Base-by-base conservation (phyloP, 176 grass and related monocot genomes). In the Raddia guianensis region DNA sequence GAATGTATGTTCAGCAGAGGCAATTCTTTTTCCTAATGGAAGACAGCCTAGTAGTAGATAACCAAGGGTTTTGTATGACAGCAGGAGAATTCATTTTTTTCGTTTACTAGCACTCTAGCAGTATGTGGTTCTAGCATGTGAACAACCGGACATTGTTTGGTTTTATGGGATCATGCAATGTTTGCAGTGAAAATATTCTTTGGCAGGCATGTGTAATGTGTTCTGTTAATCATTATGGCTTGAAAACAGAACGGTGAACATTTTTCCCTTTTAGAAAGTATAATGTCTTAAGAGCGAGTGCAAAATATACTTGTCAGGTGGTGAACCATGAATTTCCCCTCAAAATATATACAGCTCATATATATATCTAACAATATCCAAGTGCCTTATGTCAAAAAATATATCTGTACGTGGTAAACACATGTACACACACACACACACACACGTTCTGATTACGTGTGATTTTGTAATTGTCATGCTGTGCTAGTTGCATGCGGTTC, bases 1-100 rank as follows among this genome's bases (percentile, higher is more conserved):
- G 78, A 63, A 67, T 86, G 59, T 67, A 74, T 77, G 72, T 67
- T 73, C 67, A 53, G 63, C 35, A 83, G 58, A 49, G 59, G 32
- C 49, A 10, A 65, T 83, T 64, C 20, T 51, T 46, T 67, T 56
- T 37, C 11, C 14, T 59, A 34, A 37, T 81, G 63, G 61, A 82
- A 81, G 15, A 80, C 76, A 27, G 69, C 18, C 32, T 70, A 70
- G 48, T 56, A 59, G 54, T 77, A 59, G 68, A 57, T 78, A 35
- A 79, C 43, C 2, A 40, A 53, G 40, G 52, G 18, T 72, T 75
- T 55, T 78, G 80, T 83, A 72, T 66, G 77, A 49, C 16, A 33
- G 57, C 60, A 54, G 40, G 16, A 64, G 15, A 60, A 66, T 61
- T 35, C 65, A 70, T 58, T 73, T 42, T 44, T 66, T 78, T 59